phyloP scores from a whole-genome alignment of 441 rosid genomes.

The Mallotus repandus region DNA sequence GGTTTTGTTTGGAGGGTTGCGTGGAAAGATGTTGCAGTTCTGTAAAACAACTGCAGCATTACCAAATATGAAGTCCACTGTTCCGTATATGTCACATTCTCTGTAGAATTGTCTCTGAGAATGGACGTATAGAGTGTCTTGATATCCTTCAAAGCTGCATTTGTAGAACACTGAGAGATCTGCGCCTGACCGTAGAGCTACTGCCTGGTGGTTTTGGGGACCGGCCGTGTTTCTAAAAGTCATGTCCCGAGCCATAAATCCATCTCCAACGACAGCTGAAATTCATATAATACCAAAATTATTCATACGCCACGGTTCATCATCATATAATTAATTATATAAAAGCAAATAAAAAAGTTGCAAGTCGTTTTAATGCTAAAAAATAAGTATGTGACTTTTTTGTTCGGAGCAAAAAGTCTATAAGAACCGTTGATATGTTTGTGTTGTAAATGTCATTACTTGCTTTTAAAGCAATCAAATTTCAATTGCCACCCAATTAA shows the following conservation, averaged over 20 bases:
- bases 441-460: not conserved
- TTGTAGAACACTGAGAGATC: constrained; percentile 74
- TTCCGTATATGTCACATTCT: constrained; percentile 73
- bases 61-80: constrained; percentile 82
- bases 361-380: too few species aligned
- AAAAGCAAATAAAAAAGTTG: too few species aligned
- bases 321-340: too few species aligned
- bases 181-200: constrained; percentile 77
- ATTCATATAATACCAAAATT: not conserved
- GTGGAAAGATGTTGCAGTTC: constrained; percentile 62
- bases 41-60: constrained; percentile 74
- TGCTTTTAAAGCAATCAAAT: not conserved
- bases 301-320: too few species aligned
- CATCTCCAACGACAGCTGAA: constrained; percentile 48
- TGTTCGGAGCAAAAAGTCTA: too few species aligned
- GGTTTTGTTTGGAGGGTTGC: constrained; percentile 52
- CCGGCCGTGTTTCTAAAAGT: constrained; percentile 81
- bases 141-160: constrained; percentile 74
- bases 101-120: constrained; percentile 70
- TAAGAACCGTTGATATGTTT: not conserved
- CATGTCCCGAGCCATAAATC: constrained; percentile 69
- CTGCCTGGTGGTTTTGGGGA: constrained; percentile 72
- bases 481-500: not conserved
- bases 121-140: constrained; percentile 73
- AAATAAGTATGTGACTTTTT: too few species aligned